Evolutionary conservation across 129 eudicot genomes (phyloP), one percentile per base, ranked within the genome.

Genomic region (Arctium lappa): DNA sequence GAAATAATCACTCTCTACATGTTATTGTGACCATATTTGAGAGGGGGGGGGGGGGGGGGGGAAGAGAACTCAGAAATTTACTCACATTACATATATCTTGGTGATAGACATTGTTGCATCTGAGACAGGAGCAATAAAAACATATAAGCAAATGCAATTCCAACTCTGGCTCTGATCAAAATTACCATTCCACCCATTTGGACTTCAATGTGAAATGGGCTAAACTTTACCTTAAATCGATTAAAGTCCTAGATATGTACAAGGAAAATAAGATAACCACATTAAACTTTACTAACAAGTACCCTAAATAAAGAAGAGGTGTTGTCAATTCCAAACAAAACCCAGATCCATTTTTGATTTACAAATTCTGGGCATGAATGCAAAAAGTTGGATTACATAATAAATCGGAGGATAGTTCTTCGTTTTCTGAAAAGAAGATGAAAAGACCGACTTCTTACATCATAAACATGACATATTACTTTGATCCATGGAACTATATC

Each of bases 21-120:
- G 63, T 60, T 77, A 5, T 38, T 72, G 70, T 62, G 74, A 75
- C 16, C 42, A 12, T 70, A 46, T n/a, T 37, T 36, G 38, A n/a
- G 0, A 0, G 31, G 2, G 4, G 8, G 4, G 9, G 8, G 37
- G 18, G 1, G n/a, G 30, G 7, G 8, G 6, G 9, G 9, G 27
- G 27, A 29, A 71, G 10, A 32, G 22, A 27, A 72, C 38, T 15
- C 13, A 71, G 1, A 72, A 63, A 50, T 42, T 32, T 13, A 82
- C 97, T 93, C 82, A 93, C 97, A 93, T 90, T 83, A 93, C 80
- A 80, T 88, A 93, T 31, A 93, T 85, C 86, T 91, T 91, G 77
- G 95, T 86, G 80, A 79, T 73, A 29, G 86, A 72, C 88, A 86
- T 86, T 72, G 77, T 53, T 86, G 83, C 15, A 40, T 76, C 88